These are phyloP conservation scores for Penicillium coprophilum DNA, from an alignment of 495 filamentous ascomycete genomes.

Conservation along the genomic window DNA sequence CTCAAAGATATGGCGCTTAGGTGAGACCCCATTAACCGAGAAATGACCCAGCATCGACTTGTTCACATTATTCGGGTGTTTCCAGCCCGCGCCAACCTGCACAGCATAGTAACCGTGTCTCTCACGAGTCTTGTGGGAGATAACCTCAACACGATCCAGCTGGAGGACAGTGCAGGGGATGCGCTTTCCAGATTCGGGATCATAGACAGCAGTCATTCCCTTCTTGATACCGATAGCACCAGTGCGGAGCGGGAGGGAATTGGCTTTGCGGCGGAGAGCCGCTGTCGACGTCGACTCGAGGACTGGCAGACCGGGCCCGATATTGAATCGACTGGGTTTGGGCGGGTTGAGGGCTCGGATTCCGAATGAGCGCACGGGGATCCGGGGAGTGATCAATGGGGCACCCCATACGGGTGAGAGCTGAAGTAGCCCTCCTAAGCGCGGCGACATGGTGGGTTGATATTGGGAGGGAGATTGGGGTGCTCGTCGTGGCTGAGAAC, in stretches of 20 bases:
- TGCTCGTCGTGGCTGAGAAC: constrained; percentile 3
- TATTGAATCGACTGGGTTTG: constrained; percentile 48
- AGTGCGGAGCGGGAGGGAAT: constrained; percentile 73
- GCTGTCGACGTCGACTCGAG: constrained; percentile 73
- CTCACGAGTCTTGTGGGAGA: constrained; percentile 76
- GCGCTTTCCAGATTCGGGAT: constrained; percentile 69
- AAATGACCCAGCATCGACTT: constrained; percentile 84
- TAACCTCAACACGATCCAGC: constrained; percentile 85
- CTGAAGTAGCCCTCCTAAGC: constrained; percentile 39
- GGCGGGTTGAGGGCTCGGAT: constrained; percentile 53
- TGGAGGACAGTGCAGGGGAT: constrained; percentile 90
- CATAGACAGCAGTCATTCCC: constrained; percentile 91
- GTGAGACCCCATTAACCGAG: constrained; percentile 69
- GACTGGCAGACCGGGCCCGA: constrained; percentile 45
- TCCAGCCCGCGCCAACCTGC: constrained; percentile 82
- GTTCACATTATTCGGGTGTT: constrained; percentile 69
- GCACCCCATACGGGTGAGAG: constrained; percentile 27
- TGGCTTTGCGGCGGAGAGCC: constrained; percentile 74
- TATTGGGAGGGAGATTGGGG: constrained; percentile 6
- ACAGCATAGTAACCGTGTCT: constrained; percentile 90
- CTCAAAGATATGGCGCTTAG: constrained; percentile 79
- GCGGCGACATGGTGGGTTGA: constrained; percentile 34
- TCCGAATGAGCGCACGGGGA: constrained; percentile 39
- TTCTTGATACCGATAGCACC: constrained; percentile 85
- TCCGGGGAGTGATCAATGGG: constrained; percentile 20